Conservation (phyloP, 805 yeast genomes). For the Ogataea methylovora region DNA sequence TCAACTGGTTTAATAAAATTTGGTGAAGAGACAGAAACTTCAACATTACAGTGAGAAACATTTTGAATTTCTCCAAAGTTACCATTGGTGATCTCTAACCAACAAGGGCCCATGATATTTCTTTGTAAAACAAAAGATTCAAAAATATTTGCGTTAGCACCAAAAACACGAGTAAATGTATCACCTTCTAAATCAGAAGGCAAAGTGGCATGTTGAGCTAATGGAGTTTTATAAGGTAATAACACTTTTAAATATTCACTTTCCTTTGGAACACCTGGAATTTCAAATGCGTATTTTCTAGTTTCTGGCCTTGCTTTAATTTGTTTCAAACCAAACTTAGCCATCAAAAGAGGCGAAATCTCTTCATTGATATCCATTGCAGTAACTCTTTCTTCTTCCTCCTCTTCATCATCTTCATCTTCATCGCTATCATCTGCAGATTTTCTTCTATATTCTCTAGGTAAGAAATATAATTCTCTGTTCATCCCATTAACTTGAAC, state of each 20-base stretch:
- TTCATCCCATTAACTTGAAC: constrained; percentile 64
- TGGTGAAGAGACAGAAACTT: constrained; percentile 51
- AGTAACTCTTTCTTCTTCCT: constrained; percentile 26
- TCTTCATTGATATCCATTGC: constrained; percentile 74
- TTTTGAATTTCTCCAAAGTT: constrained; percentile 51
- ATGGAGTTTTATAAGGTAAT: constrained; percentile 66
- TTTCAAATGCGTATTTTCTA: constrained; percentile 85
- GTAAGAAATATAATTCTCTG: constrained; percentile 73
- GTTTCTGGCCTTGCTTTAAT: constrained; percentile 64
- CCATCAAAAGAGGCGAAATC: constrained; percentile 56
- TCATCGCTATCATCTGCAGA: constrained; percentile 26
- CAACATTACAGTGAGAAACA: constrained; percentile 77
- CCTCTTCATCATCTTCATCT: constrained; percentile 27
- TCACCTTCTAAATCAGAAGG: constrained; percentile 68
- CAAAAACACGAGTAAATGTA: constrained; percentile 74
- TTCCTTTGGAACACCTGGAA: constrained; percentile 70
- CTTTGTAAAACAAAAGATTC: constrained; percentile 81
- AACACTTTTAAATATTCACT: constrained; percentile 73
- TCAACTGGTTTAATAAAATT: constrained; percentile 38
- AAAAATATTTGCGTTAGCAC: constrained; percentile 63
- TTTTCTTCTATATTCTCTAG: constrained; percentile 35
- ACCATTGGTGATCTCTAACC: constrained; percentile 71
- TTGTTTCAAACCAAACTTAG: constrained; percentile 50
- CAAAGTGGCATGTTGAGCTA: constrained; percentile 35
- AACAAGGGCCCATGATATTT: constrained; percentile 95